Base-by-base conservation (phyloP, 2,329 filamentous ascomycete species). In the Fusarium cicatricum region DNA sequence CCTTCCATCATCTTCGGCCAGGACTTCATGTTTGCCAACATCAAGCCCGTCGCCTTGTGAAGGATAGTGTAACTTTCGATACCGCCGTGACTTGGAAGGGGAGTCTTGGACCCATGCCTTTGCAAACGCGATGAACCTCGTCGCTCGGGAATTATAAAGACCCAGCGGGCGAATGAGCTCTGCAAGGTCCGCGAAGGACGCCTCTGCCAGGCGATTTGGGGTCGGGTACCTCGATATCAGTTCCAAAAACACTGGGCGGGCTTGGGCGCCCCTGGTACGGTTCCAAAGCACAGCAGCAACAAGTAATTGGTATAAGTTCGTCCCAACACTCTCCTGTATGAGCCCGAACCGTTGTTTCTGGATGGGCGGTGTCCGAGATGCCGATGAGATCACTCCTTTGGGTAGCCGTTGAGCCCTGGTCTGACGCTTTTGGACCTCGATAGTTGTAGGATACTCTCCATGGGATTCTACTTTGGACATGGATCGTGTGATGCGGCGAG, bases 211-310 rank as follows among this genome's bases (percentile, higher is more conserved):
- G 1, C 50, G 17, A 4, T 15, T 26, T 2, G 60, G 44, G 0
- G 52, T 58, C 0, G 60, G 56, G 9, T 64, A 61, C 6, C 6
- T 16, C 0, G 37, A 26, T 5, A 55, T 14, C 0, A 63, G 26
- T 3, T 38, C 33, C 4, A 39, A 3, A 0, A 64, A 50, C 0
- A 64, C 5, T 0, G 60, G 60, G 0, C 52, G 60, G 2, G 60
- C 60, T 15, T 64, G 60, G 1, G 16, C 32, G 2, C 60, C 60
- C 2, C 56, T 49, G 1, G 60, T 64, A 0, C 60, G 16, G 1
- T 63, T 63, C 60, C 60, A 63, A 0, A 63, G 60, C 1, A 61
- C 48, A 12, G 56, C 61, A 5, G 60, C 60, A 2, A 63, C 60
- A 0, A 63, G 34, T 0, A 63, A 28, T 1, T 40, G 36, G 41